Base-by-base conservation (phyloP, 352 stramenopile species). In the Phytopythium mirpurense region DNA sequence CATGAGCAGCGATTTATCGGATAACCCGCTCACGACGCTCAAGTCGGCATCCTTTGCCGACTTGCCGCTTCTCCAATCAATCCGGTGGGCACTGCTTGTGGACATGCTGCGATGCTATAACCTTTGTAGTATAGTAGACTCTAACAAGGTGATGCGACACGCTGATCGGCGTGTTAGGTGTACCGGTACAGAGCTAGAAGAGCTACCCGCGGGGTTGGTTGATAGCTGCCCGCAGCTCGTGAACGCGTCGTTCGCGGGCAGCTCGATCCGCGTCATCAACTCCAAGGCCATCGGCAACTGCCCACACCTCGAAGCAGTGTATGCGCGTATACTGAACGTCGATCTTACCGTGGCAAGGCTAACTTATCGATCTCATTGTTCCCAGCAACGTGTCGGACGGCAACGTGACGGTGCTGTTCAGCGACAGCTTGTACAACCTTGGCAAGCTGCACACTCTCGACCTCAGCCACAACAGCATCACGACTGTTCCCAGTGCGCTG, bases 1-100 rank as follows among this genome's bases (percentile, higher is more conserved):
- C 48, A 54, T 34, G 5, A 36, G 26, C 34, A 86, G 73, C 41
- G 59, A 83, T 54, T 42, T 86, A 6, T 88, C 78, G 1, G 58
- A 78, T 48, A 89, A 89, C 57, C 73, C 71, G 21, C 58, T 89
- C 32, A 75, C 65, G 26, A 54, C 59, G 54, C 62, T 88, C n/a
- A 60, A 74, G 31, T 23, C 74, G 1, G 57, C 70, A 27, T 73
- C 71, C 5, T 88, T 88, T 36, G 68, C 58, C 29, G 59, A 67
- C 32, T 54, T 86, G 44, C 51, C 68, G 11, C 43, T 60, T 46
- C 65, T 88, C 0, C 46, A 77, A 27, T 65, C 61, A 36, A 68
- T 89, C 35, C 49, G 60, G 75, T 86, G 31, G 5, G 40, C 11
- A 26, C 18, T 41, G 36, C 3, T 19, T 19, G 18, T 11, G 6